phyloP scores from a whole-genome alignment of 2,329 filamentous ascomycete species.

The Blastomyces parvus region DNA sequence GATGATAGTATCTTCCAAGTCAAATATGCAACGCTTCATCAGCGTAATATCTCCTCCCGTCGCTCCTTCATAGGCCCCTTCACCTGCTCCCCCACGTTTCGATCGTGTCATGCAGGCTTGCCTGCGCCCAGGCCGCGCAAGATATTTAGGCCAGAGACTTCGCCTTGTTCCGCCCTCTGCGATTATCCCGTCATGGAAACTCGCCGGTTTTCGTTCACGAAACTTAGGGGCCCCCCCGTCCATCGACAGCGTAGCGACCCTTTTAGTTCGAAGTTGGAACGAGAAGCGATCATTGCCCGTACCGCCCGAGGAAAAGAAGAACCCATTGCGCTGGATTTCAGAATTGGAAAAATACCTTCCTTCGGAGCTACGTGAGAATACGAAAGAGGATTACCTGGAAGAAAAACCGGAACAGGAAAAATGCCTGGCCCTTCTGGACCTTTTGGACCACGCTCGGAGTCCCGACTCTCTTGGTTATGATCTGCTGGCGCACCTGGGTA shows the following conservation, averaged over 20 bases:
- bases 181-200: slow-evolving; percentile 1
- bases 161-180: slow-evolving; percentile 13
- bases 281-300: slow-evolving; percentile 17
- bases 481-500: slow-evolving; percentile 33
- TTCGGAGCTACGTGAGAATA: slow-evolving; percentile 17
- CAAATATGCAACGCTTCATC: slow-evolving; percentile 5
- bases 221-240: not conserved
- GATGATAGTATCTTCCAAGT: slow-evolving; percentile 1
- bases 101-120: slow-evolving; percentile 37
- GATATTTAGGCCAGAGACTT: slow-evolving; percentile 25
- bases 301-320: slow-evolving; percentile 16
- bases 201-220: not conserved
- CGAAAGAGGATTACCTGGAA: slow-evolving; percentile 8
- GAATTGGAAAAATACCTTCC: slow-evolving; percentile 29
- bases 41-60: slow-evolving; percentile 5
- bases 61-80: slow-evolving; percentile 24
- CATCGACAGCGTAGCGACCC: not conserved
- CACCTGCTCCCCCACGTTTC: slow-evolving; percentile 20
- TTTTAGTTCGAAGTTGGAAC: slow-evolving; percentile 7
- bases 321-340: slow-evolving; percentile 27
- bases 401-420: slow-evolving; percentile 17
- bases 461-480: slow-evolving; percentile 24
- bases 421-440: slow-evolving; percentile 24
- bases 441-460: slow-evolving; percentile 23
- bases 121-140: slow-evolving; percentile 29